Base-by-base conservation (phyloP, 1,139 yeast species). In the Hemisphaericaspora lyxosophila region DNA sequence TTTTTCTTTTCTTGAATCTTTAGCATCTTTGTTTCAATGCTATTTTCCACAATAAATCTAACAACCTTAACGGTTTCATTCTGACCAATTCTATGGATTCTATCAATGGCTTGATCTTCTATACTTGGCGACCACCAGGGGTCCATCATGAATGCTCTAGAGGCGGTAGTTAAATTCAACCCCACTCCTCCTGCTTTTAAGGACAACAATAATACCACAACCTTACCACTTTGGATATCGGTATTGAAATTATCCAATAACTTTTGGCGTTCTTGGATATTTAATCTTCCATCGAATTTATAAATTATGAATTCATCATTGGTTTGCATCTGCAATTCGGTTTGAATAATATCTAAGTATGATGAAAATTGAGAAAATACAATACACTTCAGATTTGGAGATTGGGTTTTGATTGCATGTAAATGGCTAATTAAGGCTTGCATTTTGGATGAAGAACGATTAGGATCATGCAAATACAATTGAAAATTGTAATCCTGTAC, bases 111-210 rank as follows among this genome's bases (percentile, higher is more conserved):
- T 60, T 92, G 97, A 31, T 87, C 88, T 54, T 92, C 97, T 30
- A 87, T 80, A 40, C 96, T 88, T 31, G 88, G 95, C 18, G 94
- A 85, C 97, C 97, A 92, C 95, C 96, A 92, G 0, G 97, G 97
- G 54, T 92, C 97, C 90, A 92, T 85, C 78, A 92, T 73, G 53
- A 82, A 89, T 7, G 95, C 97, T 31, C 79, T 74, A 0, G 87
- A 83, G 0, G 97, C 96, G 33, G 83, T 79, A 0, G 96, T 90
- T 44, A 92, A 66, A 54, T 92, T 92, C 46, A 92, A 70, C 0
- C 98, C 98, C 7, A 90, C 96, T 4, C 97, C 97, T 13, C 98
- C 97, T 0, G 97, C 95, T 58, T 88, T 90, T 44, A 90, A 65
- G 1, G 96, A 85, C 25, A 92, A 61, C 15, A 90, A 63, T 14